Percentiles rank a stretch among this genome's conserved stretches.
Conservation (phyloP, 352 stramenopile species). For the Blastocystis sp. region DNA sequence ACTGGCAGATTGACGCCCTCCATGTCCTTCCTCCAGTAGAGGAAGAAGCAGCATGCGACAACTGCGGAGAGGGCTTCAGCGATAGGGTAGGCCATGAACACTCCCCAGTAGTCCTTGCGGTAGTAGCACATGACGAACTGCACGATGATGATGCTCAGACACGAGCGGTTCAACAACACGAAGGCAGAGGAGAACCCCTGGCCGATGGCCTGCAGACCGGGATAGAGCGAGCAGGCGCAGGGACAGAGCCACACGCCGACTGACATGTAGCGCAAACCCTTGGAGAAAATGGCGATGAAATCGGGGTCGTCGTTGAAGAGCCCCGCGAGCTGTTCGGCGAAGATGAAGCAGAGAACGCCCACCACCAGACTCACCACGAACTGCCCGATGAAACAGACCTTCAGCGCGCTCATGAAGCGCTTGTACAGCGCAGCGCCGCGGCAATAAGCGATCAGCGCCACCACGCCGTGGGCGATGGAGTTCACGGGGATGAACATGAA, state of each 20-base stretch:
- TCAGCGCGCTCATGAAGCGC: slow-evolving; percentile 36
- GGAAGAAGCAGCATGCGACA: slow-evolving; percentile 50
- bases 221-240: slow-evolving; percentile 44
- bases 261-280: slow-evolving; percentile 47
- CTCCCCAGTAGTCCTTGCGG: slow-evolving; percentile 56
- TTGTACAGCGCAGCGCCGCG: slow-evolving; percentile 30
- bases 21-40: slow-evolving; percentile 53
- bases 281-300: slow-evolving; percentile 49
- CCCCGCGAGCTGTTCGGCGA: slow-evolving; percentile 15
- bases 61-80: slow-evolving; percentile 25
- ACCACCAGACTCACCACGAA: slow-evolving; percentile 28
- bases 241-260: slow-evolving; percentile 10
- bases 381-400: slow-evolving; percentile 46
- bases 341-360: slow-evolving; percentile 12
- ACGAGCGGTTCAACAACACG: slow-evolving; percentile 32
- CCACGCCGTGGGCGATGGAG: slow-evolving; percentile 46
- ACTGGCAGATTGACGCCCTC: slow-evolving; percentile 24
- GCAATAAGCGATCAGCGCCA: slow-evolving; percentile 47
- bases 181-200: slow-evolving; percentile 40
- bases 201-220: slow-evolving; percentile 28
- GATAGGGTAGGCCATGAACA: slow-evolving; percentile 66
- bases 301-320: slow-evolving; percentile 26
- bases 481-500: slow-evolving; percentile 60
- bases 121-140: slow-evolving; percentile 59
- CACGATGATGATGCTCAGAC: slow-evolving; percentile 7